phyloP scores from a whole-genome alignment of 2,329 filamentous ascomycete species.

The Pseudogymnoascus sp. region DNA sequence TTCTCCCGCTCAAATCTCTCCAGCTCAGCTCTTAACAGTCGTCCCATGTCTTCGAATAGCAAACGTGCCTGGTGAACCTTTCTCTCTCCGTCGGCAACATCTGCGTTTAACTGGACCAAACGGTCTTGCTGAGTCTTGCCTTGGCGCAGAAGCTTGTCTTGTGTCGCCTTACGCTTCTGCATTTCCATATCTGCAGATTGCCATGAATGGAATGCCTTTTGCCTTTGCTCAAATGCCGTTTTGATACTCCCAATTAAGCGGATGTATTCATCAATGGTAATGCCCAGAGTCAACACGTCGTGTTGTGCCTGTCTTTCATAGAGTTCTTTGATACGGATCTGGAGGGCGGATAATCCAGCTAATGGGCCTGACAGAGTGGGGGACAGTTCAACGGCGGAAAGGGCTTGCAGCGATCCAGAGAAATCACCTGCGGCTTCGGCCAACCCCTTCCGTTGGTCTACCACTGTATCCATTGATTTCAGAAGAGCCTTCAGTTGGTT shows the following conservation, averaged over 20 bases:
- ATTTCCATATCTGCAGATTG: slow-evolving; percentile 84
- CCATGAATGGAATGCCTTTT: slow-evolving; percentile 95
- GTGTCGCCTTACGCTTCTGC: slow-evolving; percentile 77
- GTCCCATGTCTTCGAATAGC: slow-evolving; percentile 95
- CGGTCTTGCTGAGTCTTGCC: slow-evolving; percentile 94
- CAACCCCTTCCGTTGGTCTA: slow-evolving; percentile 84
- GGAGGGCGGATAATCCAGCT: slow-evolving; percentile 85
- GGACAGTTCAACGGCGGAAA: slow-evolving; percentile 88
- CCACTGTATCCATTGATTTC: slow-evolving; percentile 90
- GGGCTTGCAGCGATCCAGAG: slow-evolving; percentile 81
- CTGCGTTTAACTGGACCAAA: slow-evolving; percentile 82
- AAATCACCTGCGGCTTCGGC: slow-evolving; percentile 92
- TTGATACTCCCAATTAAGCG: slow-evolving; percentile 93
- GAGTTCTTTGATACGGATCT: slow-evolving; percentile 87
- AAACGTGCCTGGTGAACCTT: slow-evolving; percentile 85
- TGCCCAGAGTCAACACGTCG: slow-evolving; percentile 90
- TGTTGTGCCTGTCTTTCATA: slow-evolving; percentile 97
- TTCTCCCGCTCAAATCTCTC: slow-evolving; percentile 95
- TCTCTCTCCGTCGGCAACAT: slow-evolving; percentile 90
- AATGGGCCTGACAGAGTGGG: slow-evolving; percentile 80
- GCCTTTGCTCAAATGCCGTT: slow-evolving; percentile 81
- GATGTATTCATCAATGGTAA: slow-evolving; percentile 97
- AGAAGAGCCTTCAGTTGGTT: slow-evolving; percentile 82
- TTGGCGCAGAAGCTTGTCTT: slow-evolving; percentile 92
- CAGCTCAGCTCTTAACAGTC: slow-evolving; percentile 82